Percentiles rank a stretch among this genome's conserved stretches.
Conservation (phyloP, 2,329 filamentous ascomycete genomes). For the Akanthomyces lecanii region DNA sequence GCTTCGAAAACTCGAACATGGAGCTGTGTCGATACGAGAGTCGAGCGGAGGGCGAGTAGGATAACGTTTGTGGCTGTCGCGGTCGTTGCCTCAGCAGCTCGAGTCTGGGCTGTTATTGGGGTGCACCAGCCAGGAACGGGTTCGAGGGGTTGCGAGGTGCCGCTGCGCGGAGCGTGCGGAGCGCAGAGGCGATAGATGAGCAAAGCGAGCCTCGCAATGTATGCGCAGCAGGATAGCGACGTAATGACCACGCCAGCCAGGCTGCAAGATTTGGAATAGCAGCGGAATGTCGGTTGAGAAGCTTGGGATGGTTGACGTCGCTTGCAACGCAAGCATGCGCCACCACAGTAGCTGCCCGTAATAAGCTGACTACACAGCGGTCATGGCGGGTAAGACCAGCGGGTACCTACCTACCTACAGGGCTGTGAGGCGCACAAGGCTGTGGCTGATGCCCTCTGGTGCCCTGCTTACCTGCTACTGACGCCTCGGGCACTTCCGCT, state of each 20-base stretch:
- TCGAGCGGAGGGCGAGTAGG: not conserved
- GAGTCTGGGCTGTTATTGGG: not conserved
- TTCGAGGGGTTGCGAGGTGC: not conserved
- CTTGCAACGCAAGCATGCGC: slow-evolving; percentile 11
- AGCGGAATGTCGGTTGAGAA: not conserved
- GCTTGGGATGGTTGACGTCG: slow-evolving; percentile 10
- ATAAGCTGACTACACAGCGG: slow-evolving; percentile 1
- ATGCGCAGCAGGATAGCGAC: slow-evolving; percentile 1
- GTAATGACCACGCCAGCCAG: not conserved
- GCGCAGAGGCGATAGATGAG: not conserved
- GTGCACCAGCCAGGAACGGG: not conserved
- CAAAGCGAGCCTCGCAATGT: not conserved
- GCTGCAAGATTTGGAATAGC: not conserved
- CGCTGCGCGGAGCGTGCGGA: no score
- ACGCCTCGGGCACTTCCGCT: no score
- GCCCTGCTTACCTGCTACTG: no score
- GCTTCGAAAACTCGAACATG: not conserved
- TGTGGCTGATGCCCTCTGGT: not conserved
- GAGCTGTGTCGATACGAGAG: not conserved
- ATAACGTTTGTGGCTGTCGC: not conserved
- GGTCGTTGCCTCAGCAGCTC: not conserved
- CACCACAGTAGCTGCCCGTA: not conserved
- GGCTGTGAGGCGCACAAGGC: not conserved
- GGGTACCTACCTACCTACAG: not conserved
- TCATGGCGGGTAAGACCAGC: not conserved